Conservation (phyloP, 2,329 filamentous ascomycete genomes). For the Fragosphaeria purpurea region DNA sequence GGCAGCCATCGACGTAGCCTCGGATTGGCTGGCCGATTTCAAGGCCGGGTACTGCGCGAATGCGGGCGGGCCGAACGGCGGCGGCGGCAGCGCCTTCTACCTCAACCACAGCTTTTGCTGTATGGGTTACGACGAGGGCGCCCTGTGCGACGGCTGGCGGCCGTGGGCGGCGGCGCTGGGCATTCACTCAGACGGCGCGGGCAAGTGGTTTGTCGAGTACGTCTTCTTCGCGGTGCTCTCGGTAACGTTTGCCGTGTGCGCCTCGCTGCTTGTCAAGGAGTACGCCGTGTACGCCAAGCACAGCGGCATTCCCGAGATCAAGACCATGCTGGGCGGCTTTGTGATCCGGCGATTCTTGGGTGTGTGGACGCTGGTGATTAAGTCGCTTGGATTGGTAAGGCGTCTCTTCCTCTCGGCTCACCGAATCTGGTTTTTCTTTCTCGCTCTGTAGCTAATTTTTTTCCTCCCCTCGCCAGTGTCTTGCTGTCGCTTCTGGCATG, state of each 20-base stretch:
- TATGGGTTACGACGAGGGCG: slow-evolving; percentile 74
- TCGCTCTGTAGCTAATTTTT: too few relatives aligned
- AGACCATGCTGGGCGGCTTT: slow-evolving; percentile 88
- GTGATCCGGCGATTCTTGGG: slow-evolving; percentile 83
- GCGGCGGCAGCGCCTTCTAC: slow-evolving; percentile 82
- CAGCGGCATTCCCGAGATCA: slow-evolving; percentile 95
- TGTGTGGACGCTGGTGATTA: slow-evolving; percentile 78
- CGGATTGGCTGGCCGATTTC: slow-evolving; percentile 86
- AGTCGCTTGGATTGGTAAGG: slow-evolving; percentile 74
- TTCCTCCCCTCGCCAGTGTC: slow-evolving; percentile 43
- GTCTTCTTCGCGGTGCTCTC: slow-evolving; percentile 78
- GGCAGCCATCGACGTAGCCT: slow-evolving; percentile 79
- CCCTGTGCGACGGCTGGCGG: slow-evolving; percentile 78
- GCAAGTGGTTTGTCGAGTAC: slow-evolving; percentile 77
- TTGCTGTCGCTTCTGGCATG: slow-evolving; percentile 86
- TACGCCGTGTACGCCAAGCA: slow-evolving; percentile 87
- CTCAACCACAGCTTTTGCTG: slow-evolving; percentile 89
- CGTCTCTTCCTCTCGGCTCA: not conserved
- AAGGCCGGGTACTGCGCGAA: slow-evolving; percentile 77
- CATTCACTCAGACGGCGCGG: slow-evolving; percentile 40
- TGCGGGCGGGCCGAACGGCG: slow-evolving; percentile 62
- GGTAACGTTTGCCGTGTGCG: slow-evolving; percentile 67
- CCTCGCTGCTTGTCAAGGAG: slow-evolving; percentile 69
- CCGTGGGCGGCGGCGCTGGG: slow-evolving; percentile 72
- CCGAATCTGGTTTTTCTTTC: not conserved